Base-by-base conservation (phyloP, 805 yeast genomes). In the Komagataella mondaviorum region DNA sequence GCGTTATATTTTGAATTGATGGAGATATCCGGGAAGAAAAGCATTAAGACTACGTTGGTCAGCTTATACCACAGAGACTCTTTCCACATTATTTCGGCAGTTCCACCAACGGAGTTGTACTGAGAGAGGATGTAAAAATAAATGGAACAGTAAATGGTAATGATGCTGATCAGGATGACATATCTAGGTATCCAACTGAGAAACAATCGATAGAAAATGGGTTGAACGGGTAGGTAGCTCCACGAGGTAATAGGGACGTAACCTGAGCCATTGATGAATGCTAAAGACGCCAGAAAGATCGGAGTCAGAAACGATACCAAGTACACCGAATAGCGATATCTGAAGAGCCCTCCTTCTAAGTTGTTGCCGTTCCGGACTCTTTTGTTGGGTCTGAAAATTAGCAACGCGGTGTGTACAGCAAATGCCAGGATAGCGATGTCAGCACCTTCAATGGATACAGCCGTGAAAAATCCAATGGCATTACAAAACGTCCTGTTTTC, bases 121-220 rank as follows among this genome's bases (percentile, higher is more conserved):
- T 87, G 86, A 44, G 71, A 67, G 53, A 78, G 72, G 22, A 89
- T 91, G 60, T 84, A 86, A 54, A 78, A 66, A 64, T 89, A 89
- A 50, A 89, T 82, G 44, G 83, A 71, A 49, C 78, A 68, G 63
- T 89, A 89, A 48, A 88, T 78, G 3, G 72, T 63, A 43, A 86
- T 59, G 55, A 90, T 85, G 23, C 75, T 60, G 7, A 85, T 61
- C 53, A 85, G 75, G 51, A 89, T 76, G 52, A 77, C 65, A 61
- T 80, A 88, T 49, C 96, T 72, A 10, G 95, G 89, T 1, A 80
- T 81, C 96, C 96, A 90, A 56, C 88, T 78, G 49, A 89, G 67
- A 1, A 71, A 88, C 45, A 84, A 61, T 52, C 88, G 70, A 62
- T 80, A 83, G 93, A 93, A 88, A 6, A 73, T 61, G 0, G 95